Evolutionary conservation across 148 eudicot genomes (phyloP).

Genomic region (Gaultheria prostrata): DNA sequence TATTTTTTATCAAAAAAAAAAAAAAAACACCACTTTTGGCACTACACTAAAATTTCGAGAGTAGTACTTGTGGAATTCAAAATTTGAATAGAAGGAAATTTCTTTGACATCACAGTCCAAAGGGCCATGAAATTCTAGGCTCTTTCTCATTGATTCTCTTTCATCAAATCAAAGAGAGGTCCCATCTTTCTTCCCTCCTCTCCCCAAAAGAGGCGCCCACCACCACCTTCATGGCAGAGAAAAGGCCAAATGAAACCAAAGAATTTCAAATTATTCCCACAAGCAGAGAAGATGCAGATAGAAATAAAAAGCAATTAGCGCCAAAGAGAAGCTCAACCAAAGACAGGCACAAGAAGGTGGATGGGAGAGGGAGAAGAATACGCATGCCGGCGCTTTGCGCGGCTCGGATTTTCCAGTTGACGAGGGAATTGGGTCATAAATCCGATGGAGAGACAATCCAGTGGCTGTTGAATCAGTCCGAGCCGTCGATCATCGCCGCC

Average conservation of each 20-base stretch:
- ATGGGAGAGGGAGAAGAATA: slow-evolving; percentile 64
- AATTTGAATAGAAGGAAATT: background rate
- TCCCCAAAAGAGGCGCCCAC: slow-evolving; percentile 26
- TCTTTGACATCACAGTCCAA: background rate
- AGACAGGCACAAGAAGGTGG: slow-evolving; percentile 63
- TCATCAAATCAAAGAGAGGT: slow-evolving; percentile 29
- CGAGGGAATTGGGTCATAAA: slow-evolving; percentile 49
- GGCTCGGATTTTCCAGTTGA: slow-evolving; percentile 56
- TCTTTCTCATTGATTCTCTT: background rate
- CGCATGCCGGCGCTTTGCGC: slow-evolving; percentile 62
- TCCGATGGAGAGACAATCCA: slow-evolving; percentile 54
- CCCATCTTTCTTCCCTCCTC: slow-evolving; percentile 27
- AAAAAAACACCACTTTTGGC: too few species aligned
- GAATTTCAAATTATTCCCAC: slow-evolving; percentile 15
- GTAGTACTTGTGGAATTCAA: background rate
- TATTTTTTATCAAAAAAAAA: too few species aligned
- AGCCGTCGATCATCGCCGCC: slow-evolving; percentile 46
- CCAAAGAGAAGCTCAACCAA: slow-evolving; percentile 55
- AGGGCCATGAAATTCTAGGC: background rate
- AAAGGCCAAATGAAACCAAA: slow-evolving; percentile 20
- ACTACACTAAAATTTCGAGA: too few species aligned
- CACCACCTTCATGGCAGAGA: slow-evolving; percentile 27
- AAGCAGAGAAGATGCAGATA: slow-evolving; percentile 11
- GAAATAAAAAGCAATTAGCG: slow-evolving; percentile 28
- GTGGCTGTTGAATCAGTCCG: slow-evolving; percentile 57